Evolutionary conservation across 805 yeast genomes (phyloP), one percentile per base, ranked within the genome.

Genomic region (Grigorovia yakushimaensis): DNA sequence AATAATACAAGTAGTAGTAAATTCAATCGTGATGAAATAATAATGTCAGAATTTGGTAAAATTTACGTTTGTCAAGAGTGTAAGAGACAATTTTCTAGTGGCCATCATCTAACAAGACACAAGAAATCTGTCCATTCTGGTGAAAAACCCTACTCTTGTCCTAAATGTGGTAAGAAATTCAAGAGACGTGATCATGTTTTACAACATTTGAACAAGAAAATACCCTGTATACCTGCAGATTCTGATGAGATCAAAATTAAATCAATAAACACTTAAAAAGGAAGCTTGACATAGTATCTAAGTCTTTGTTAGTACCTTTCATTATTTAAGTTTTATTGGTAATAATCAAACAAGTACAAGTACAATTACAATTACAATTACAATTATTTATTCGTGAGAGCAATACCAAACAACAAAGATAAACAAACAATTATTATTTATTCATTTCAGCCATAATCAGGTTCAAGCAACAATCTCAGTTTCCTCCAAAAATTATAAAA

Each of bases 71-170:
- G 69, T 44, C 64, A 60, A 47, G 66, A 61, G 44, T 65, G 69
- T 54, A 58, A 58, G 30, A 56, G 68, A 42, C 65, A 64, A 47
- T 65, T 65, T 44, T 62, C 67, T 1, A 64, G 68, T 1, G 69
- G 69, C 5, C 69, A 65, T 47, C 69, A 65, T 51, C 51, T 65
- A 23, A 65, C 69, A 36, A 61, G 69, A 44, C 69, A 65, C 49
- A 65, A 65, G 50, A 65, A 65, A 45, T 64, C 68, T 3, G 69
- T 65, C 24, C 69, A 65, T 51, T 64, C 68, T 2, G 68, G 67
- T n/a, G 67, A 64, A 44, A 65, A 65, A 46, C 67, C 68, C 1
- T 64, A 64, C 43, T 63, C 67, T 1, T 65, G 69, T 52, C 66
- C 68, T 8, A 61, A 65, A 43, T 65, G 69, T 54, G 68, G 68